Evolutionary conservation across 108 stramenopile species (phyloP).

Genomic region (Parmales sp.): DNA sequence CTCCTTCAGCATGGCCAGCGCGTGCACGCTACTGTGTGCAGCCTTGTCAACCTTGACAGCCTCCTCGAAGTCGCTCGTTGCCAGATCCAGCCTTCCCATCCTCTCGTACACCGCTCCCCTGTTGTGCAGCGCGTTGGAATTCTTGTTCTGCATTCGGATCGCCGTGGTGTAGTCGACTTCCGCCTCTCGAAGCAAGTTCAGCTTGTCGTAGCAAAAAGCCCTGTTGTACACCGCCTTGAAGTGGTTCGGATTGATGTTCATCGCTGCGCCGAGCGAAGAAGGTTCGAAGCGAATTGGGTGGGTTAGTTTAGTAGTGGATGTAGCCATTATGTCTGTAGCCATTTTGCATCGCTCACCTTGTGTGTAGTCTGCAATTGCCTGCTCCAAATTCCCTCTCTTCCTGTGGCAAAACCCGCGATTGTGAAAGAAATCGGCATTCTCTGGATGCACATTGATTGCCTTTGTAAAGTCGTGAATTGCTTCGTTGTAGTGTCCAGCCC

Average conservation of each 20-base stretch:
- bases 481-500: conserved; percentile 11
- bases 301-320: too few relatives aligned
- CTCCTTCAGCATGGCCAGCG: conserved; percentile 18
- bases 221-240: conserved; percentile 29
- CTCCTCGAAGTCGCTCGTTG: conserved; percentile 16
- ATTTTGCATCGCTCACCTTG: too few relatives aligned
- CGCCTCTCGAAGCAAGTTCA: conserved; percentile 12
- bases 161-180: conserved; percentile 16
- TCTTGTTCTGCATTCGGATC: background rate
- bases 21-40: conserved; percentile 18
- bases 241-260: conserved; percentile 13
- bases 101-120: conserved; percentile 14
- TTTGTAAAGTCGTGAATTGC: conserved; percentile 25
- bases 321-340: too few relatives aligned
- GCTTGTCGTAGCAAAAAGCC: conserved; percentile 16
- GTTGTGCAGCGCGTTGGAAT: conserved; percentile 14
- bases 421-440: conserved; percentile 24
- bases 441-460: conserved; percentile 20
- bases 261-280: too few relatives aligned
- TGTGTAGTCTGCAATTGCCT: conserved; percentile 22
- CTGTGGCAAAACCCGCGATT: conserved; percentile 27
- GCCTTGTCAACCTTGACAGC: conserved; percentile 3
- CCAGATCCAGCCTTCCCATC: conserved; percentile 10
- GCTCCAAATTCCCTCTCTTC: conserved; percentile 14
- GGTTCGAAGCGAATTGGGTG: too few relatives aligned